A percentile compares a stretch with the other conserved stretches of the same genome.
phyloP scores from a whole-genome alignment of 164 flowering plant species.

The Buxus sempervirens region DNA sequence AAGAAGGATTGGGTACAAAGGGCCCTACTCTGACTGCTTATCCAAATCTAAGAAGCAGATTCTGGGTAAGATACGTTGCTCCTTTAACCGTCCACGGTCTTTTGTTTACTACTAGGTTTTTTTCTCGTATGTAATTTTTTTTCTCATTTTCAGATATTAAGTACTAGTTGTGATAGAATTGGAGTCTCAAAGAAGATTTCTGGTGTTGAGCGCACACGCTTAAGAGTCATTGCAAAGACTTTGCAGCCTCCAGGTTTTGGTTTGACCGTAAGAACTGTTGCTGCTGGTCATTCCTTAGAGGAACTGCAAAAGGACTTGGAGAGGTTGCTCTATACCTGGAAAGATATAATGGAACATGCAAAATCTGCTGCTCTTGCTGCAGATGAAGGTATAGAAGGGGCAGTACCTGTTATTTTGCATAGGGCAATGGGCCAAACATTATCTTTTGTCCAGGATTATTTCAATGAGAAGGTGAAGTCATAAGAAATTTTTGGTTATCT shows the following conservation, averaged over 20 bases:
- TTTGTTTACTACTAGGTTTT: neutral
- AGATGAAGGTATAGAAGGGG: constrained; percentile 92
- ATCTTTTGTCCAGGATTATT: constrained; percentile 89
- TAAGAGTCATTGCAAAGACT: constrained; percentile 81
- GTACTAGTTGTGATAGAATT: constrained; percentile 56
- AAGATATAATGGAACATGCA: constrained; percentile 77
- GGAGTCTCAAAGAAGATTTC: constrained; percentile 85
- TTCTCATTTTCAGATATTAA: constrained; percentile 57
- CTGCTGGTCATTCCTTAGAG: constrained; percentile 82
- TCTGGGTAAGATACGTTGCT: constrained; percentile 64
- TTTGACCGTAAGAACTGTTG: constrained; percentile 90
- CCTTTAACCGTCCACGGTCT: neutral
- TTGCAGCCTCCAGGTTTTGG: constrained; percentile 95
- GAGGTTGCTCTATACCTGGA: constrained; percentile 85
- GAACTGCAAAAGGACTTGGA: constrained; percentile 89
- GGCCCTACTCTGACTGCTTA: constrained; percentile 89
- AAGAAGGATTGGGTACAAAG: constrained; percentile 96
- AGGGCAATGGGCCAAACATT: constrained; percentile 95
- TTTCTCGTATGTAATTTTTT: constrained; percentile 13
- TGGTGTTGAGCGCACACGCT: constrained; percentile 83
- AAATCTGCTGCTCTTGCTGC: constrained; percentile 93
- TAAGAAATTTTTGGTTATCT: neutral
- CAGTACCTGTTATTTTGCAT: constrained; percentile 76
- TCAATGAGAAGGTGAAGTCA: constrained; percentile 64
- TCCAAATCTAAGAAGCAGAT: constrained; percentile 87